Base-by-base conservation (phyloP, 2,329 filamentous ascomycete species). In the Cladosporium colombiae region DNA sequence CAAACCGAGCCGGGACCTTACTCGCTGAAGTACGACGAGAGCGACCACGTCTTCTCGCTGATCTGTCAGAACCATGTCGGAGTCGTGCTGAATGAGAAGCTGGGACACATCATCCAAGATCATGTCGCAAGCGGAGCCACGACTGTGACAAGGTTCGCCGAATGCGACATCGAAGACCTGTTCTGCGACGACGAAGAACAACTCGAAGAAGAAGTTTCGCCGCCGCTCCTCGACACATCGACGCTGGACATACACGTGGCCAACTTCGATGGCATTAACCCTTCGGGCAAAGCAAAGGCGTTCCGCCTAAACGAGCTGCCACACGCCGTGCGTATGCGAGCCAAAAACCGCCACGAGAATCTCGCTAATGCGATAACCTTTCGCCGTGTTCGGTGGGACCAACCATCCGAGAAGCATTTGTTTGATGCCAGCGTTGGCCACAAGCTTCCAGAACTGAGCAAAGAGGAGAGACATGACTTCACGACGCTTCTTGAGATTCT, bases 391-490 rank as follows among this genome's bases (percentile, higher is more conserved):
- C 65, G 68, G 11, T 68, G 62, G 62, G 64, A 67, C 23, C 37
- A 37, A 16, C 16, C 18, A 6, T 59, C 25, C 27, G 59, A 64
- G 27, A 62, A 66, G 14, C 64, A 70, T 53, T 63, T 70, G 1
- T 74, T 75, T 70, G 73, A 74, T 52, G 72, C 71, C 49, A 64
- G 68, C 8, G 62, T 69, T 2, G 72, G 68, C 14, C 44, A 53
- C 25, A 52, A 62, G 16, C 37, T 67, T 18, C 35, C 58, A 5
- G 33, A 50, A n/a, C 21, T 66, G 23, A 40, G n/a, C 31, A 46
- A 23, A 8, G 46, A 16, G 7, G 60, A 65, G 27, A 52, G 64
- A 35, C 44, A 25, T 2, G 57, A 62, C 7, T 27, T 69, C 13
- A 27, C 65, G 2, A 37, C 14, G 5, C 50, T 67, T 33, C 57